Base-by-base conservation (phyloP, 805 yeast genomes). In the Candida sakaeoensis region DNA sequence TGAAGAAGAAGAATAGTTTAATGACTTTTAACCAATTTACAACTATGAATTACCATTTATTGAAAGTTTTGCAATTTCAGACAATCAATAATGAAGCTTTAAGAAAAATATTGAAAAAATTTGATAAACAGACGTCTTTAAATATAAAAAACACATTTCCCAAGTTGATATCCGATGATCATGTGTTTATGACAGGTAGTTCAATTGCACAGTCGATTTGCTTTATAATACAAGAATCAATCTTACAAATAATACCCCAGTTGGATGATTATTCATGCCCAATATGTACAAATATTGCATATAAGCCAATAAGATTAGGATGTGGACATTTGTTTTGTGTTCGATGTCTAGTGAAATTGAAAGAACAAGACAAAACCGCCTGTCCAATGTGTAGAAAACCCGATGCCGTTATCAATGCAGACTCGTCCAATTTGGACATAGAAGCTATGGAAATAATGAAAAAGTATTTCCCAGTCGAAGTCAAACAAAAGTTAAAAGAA, bases 221-320 rank as follows among this genome's bases (percentile, higher is more conserved):
- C 51, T 68, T 60, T 26, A 68, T 80, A 21, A 77, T 84, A 24
- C 73, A 81, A 22, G 65, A 65, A 17, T 67, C 77, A 18, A 57
- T 84, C 13, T 56, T 84, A 26, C 68, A 72, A 21, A 57, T 84
- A 1, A 63, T 82, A 1, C 93, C 93, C 1, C 90, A 82, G 54
- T 60, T 85, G 4, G 90, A 84, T 36, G 91, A 85, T 54, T 84
- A 82, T 51, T 63, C 77, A 1, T 84, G 93, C 53, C 87, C 90
- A 1, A 77, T 84, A 8, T 84, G 93, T 54, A 73, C 76, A 55
- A 70, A 76, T 2, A 70, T 84, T 33, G 88, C 89, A 0, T 84
- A 72, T 60, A 81, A 82, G 50, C 93, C 93, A 2, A 79, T 84
- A 35, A 61, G 79, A 35, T 61, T 84, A 12, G 61, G 58, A 8